Evolutionary conservation across 371 early-diverging fungal genomes (phyloP).

Genomic region (Mucor plumbeus): DNA sequence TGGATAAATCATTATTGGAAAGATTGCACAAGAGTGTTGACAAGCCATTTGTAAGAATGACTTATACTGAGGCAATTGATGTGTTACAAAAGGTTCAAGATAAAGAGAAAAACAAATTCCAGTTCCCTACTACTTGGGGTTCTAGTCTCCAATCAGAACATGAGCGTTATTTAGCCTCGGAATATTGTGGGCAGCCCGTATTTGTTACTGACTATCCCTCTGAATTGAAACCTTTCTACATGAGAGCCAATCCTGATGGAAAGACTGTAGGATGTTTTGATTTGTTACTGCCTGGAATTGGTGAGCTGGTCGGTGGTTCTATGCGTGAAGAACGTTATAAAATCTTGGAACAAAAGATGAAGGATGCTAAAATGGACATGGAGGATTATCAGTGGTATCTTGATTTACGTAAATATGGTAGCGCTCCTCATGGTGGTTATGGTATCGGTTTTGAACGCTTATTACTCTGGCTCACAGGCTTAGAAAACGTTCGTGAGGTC

Average conservation of each 20-base stretch:
- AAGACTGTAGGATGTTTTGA: conserved; percentile 88
- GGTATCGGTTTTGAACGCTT: conserved; percentile 93
- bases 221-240: conserved; percentile 89
- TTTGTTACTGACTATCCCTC: conserved; percentile 93
- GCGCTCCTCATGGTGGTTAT: conserved; percentile 91
- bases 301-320: conserved; percentile 92
- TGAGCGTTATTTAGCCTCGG: conserved; percentile 81
- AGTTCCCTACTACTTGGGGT: conserved; percentile 80
- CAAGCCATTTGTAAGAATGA: conserved; percentile 74
- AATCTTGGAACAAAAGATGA: conserved; percentile 61
- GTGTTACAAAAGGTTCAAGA: conserved; percentile 58
- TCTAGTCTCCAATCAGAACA: conserved; percentile 84
- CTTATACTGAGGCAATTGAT: conserved; percentile 84
- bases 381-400: conserved; percentile 88
- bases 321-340: conserved; percentile 80
- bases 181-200: conserved; percentile 75
- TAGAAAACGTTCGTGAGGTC: conserved; percentile 84
- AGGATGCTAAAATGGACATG: conserved; percentile 58
- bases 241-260: conserved; percentile 70
- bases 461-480: conserved; percentile 78
- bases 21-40: conserved; percentile 45
- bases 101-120: conserved; percentile 48
- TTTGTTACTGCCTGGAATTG: conserved; percentile 86
- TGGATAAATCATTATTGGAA: conserved; percentile 50
- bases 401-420: conserved; percentile 84